Conservation (phyloP, 2,329 filamentous ascomycete genomes). For the Thermoascus crustaceus region DNA sequence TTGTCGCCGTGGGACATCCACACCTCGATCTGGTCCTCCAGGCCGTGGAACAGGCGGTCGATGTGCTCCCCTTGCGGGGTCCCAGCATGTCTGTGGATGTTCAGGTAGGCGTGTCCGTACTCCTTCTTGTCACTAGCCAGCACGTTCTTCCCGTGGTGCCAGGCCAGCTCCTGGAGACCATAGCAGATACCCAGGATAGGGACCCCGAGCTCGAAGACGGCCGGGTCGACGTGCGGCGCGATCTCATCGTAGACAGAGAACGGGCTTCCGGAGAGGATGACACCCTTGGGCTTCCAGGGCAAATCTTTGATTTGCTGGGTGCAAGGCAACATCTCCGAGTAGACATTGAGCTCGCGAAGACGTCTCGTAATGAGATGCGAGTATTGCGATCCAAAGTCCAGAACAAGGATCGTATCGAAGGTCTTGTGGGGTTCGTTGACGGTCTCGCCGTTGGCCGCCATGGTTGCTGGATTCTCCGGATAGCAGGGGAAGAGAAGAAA, state of each 20-base stretch:
- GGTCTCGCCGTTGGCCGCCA: too few species aligned
- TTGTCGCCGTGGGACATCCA: conserved; percentile 86
- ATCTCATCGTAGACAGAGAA: conserved; percentile 69
- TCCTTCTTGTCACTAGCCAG: conserved; percentile 56
- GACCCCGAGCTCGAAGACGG: conserved; percentile 61
- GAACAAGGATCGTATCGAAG: conserved; percentile 58
- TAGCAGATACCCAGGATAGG: conserved; percentile 53
- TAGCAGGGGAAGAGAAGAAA: neutral
- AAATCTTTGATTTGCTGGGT: conserved; percentile 69
- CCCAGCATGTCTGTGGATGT: conserved; percentile 49
- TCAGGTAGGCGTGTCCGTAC: conserved; percentile 59
- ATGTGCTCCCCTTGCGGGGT: too few species aligned
- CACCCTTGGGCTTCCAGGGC: conserved; percentile 65
- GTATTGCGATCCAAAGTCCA: conserved; percentile 65
- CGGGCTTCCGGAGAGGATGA: conserved; percentile 63
- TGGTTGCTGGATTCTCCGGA: neutral
- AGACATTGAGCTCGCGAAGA: conserved; percentile 66
- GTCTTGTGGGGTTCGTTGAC: neutral
- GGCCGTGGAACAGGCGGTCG: conserved; percentile 64
- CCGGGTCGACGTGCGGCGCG: conserved; percentile 66
- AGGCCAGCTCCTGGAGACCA: conserved; percentile 59
- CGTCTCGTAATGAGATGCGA: conserved; percentile 65
- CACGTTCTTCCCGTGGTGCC: conserved; percentile 57
- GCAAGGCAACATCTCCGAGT: conserved; percentile 66
- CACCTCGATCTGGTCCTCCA: conserved; percentile 61